Percentiles rank a stretch among this genome's conserved stretches.
phyloP scores from a whole-genome alignment of 768 basidiomycete species.

The Pseudohyphozyma bogoriensis region DNA sequence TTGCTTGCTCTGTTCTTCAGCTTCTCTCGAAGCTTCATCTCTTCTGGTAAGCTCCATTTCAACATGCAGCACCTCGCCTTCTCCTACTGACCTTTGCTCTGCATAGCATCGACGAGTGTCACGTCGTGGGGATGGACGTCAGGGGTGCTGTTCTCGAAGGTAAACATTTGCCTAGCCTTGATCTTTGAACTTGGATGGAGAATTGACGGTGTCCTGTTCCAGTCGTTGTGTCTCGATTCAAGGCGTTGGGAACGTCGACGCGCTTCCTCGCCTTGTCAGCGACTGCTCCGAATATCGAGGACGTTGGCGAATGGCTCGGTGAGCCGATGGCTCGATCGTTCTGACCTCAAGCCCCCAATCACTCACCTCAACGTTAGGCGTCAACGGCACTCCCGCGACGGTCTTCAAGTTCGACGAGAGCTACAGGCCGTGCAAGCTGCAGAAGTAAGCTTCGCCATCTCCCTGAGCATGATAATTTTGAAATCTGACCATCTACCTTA shows the following conservation, averaged over 20 bases:
- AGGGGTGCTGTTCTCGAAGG: conserved; percentile 87
- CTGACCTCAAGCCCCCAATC: too few species aligned
- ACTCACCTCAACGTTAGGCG: too few species aligned
- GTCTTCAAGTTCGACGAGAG: conserved; percentile 89
- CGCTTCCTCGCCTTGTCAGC: conserved; percentile 87
- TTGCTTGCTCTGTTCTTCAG: conserved; percentile 42
- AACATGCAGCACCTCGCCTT: neutral
- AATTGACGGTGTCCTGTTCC: too few species aligned
- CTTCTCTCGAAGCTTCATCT: conserved; percentile 62
- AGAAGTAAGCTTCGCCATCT: conserved; percentile 47
- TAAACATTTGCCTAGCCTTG: too few species aligned
- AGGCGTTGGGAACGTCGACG: conserved; percentile 54
- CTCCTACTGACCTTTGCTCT: neutral
- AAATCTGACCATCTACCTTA: neutral
- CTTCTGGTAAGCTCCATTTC: conserved; percentile 40
- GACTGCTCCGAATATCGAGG: conserved; percentile 83
- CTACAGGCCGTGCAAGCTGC: conserved; percentile 61
- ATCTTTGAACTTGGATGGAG: too few species aligned
- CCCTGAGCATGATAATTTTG: too few species aligned
- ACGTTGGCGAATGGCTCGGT: conserved; percentile 82
- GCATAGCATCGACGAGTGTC: conserved; percentile 54
- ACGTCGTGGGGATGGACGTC: conserved; percentile 69
- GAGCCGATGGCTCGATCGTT: too few species aligned
- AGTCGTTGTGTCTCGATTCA: conserved; percentile 93
- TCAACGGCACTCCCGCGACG: conserved; percentile 47